Evolutionary conservation across 192 early-diverging fungal genomes (phyloP), one percentile per base, ranked within the genome.

Genomic region (Entrophospora sp.): DNA sequence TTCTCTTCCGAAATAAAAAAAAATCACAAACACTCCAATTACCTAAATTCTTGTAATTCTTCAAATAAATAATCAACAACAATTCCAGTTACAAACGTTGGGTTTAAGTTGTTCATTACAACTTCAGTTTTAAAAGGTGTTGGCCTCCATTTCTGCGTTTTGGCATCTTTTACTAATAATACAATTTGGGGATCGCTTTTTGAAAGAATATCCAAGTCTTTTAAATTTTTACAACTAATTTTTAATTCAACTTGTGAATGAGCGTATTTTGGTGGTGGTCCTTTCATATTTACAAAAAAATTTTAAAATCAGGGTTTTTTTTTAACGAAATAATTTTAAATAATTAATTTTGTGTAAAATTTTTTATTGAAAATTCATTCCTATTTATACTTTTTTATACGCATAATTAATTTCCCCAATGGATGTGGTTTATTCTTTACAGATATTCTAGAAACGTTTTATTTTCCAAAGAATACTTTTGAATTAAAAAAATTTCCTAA

Each of bases 51-150:
- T 49, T 76, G 69, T 12, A 75, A 67, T 27, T 76, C 71, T 59
- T 81, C 79, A 66, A 82, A 82, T 1, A 51, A 60, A 49, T 72
- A 82, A 57, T 82, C 75, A 3, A 81, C 30, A 7, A 66, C 10
- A 10, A 81, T 53, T 4, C 64, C 51, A 30, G 56, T 77, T 4
- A 78, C 51, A 64, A 81, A 82, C 22, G 62, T 61, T 22, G 81
- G 81, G 58, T 79, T 79, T 35, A 79, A 49, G 24, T 56, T 70
- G 43, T 81, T 70, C 53, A 72, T 77, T 37, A 82, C 62, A 16
- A 70, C 45, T 61, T 82, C 81, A 0, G 81, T 81, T 36, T 56
- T 63, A 5, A 59, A 40, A 0, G 61, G 58, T 7, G 45, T 38
- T 0, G 25, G 37, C 20, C 5, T 9, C 66, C 66, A 75, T 20